Conservation (phyloP, 2,329 filamentous ascomycete species). For the Alternaria brassicae region DNA sequence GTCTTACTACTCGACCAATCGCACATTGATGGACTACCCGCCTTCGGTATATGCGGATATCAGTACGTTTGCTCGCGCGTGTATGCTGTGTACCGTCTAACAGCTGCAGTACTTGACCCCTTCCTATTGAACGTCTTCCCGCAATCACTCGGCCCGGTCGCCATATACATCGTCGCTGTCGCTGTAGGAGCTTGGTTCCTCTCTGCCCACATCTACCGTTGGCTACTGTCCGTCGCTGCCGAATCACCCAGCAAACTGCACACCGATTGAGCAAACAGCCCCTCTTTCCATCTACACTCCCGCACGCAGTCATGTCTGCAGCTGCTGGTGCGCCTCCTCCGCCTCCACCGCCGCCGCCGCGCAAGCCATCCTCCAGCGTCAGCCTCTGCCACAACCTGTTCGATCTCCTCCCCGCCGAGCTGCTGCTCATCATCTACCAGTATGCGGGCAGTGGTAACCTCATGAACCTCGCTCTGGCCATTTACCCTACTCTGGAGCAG, state of each 20-base stretch:
- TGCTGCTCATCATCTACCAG: slow-evolving; percentile 56
- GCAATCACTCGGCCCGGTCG: slow-evolving; percentile 75
- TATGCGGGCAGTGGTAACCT: slow-evolving; percentile 51
- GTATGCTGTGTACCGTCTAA: slow-evolving; percentile 16
- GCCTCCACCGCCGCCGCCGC: slow-evolving; percentile 24
- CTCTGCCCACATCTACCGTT: slow-evolving; percentile 53
- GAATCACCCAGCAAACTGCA: slow-evolving; percentile 38
- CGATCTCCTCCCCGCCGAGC: slow-evolving; percentile 55
- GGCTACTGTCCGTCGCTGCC: slow-evolving; percentile 33
- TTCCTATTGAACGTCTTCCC: slow-evolving; percentile 83
- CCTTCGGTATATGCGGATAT: slow-evolving; percentile 79
- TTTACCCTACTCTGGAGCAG: slow-evolving; percentile 53
- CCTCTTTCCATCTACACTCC: not conserved
- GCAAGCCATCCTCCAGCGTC: slow-evolving; percentile 9
- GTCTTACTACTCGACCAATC: slow-evolving; percentile 82
- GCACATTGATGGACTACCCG: slow-evolving; percentile 75
- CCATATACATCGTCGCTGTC: slow-evolving; percentile 70
- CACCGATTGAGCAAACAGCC: slow-evolving; percentile 34
- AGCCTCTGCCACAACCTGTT: slow-evolving; percentile 28
- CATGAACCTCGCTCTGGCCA: slow-evolving; percentile 56
- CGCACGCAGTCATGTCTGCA: slow-evolving; percentile 29
- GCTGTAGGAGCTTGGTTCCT: slow-evolving; percentile 61
- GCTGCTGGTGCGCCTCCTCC: slow-evolving; percentile 31
- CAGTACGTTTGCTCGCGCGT: slow-evolving; percentile 49
- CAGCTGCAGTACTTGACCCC: slow-evolving; percentile 74